Evolutionary conservation across 23 red algal genomes (phyloP).

Genomic region (Cyanidiococcus yangmingshanensis): DNA sequence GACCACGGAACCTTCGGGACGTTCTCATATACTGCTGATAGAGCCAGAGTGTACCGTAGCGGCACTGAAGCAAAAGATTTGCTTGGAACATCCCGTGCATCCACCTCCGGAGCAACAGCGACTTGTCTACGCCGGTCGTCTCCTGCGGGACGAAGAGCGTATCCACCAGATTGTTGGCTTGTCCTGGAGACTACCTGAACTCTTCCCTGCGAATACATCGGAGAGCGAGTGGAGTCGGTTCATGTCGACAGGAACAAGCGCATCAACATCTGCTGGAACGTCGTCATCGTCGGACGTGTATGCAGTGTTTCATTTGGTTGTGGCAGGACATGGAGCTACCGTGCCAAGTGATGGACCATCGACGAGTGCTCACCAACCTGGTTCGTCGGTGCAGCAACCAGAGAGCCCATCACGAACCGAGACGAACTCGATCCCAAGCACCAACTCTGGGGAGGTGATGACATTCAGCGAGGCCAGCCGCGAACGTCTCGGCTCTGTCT

Average conservation of each 20-base stretch:
- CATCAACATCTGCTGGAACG: not conserved
- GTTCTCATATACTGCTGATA: not conserved
- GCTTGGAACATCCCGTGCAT: constrained; percentile 11
- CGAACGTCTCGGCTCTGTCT: not conserved
- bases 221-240: too few species aligned
- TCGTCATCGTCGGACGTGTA: too few species aligned
- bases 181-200: too few species aligned
- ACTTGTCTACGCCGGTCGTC: constrained; percentile 22
- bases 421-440: not conserved
- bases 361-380: not conserved
- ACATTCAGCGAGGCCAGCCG: constrained; percentile 5
- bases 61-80: constrained; percentile 8
- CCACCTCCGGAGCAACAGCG: constrained; percentile 13
- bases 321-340: not conserved
- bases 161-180: constrained; percentile 1
- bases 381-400: not conserved
- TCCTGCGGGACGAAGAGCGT: constrained; percentile 15
- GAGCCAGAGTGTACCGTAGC: not conserved
- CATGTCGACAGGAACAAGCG: not conserved
- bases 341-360: not conserved
- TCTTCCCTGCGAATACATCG: too few species aligned
- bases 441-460: not conserved
- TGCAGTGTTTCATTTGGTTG: not conserved
- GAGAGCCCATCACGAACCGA: not conserved
- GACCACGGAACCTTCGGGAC: not conserved